Base-by-base conservation (phyloP, 1,284 basidiomycete species). In the Heterobasidion occidentale region DNA sequence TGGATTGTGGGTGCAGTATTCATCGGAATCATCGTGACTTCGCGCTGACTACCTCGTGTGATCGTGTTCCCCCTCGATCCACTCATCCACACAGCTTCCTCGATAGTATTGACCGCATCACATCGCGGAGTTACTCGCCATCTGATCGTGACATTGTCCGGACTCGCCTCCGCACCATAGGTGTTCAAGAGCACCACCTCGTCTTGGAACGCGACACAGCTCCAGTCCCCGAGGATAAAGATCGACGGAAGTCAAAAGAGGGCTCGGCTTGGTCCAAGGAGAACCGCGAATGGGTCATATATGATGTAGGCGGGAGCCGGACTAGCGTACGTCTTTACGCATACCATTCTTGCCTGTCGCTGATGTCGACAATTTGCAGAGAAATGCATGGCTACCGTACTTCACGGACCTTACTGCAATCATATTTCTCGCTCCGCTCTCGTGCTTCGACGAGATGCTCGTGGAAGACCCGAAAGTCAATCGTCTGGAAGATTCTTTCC, bases 291-390 rank as follows among this genome's bases (percentile, higher is more conserved):
- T 87, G 84, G 83, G 68, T 79, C 56, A 74, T 90, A 60, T 90
- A 85, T 65, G 87, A 89, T 65, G 84, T 90, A 52, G 86, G 86
- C 19, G 87, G 86, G 14, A 81, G 84, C 38, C 74, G 84, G 56
- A 84, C 81, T 55, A 81, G 77, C 64, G 85, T 87, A 60, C 65
- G 79, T 69, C 12, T 33, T n/a, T 48, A 3, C 5, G 12, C 19
- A 11, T 48, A 48, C 3, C 5, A 33, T 17, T 48, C 27, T 14
- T 7, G 19, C 27, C 46, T 17, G 4, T 12, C 46, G 27, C 46
- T 48, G 11, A 48, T n/a, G 46, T 19, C 46, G 11, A 27, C 46
- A 48, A n/a, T 7, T 6, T 19, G 3, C 58, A 71, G 68, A 69
- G 73, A 15, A 64, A 66, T 17, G 68, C 69, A 11, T 75, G 73